A percentile compares a stretch with the other conserved stretches of the same genome.
These are phyloP conservation scores for Adiantum capillusveneris DNA, from an alignment of 75 land plant species.

Conservation along the genomic window DNA sequence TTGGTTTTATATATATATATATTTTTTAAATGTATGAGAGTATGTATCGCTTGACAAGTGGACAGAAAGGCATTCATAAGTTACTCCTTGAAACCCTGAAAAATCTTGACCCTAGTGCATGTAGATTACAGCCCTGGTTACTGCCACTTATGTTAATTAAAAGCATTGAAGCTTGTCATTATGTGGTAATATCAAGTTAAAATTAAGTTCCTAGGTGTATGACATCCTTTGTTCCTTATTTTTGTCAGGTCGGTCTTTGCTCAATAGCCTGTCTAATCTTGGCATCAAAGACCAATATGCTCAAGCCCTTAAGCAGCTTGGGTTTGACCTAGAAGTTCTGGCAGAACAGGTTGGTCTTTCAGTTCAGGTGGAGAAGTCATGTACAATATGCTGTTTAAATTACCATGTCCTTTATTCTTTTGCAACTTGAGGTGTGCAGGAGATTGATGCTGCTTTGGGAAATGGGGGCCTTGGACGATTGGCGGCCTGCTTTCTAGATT, in stretches of 20 bases:
- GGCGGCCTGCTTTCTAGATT: slow-evolving; percentile 77
- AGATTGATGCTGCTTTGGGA: slow-evolving; percentile 77
- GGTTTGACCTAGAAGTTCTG: slow-evolving; percentile 65
- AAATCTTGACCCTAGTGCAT: too few relatives aligned
- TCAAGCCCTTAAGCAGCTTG: slow-evolving; percentile 59
- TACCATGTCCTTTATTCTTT: neutral
- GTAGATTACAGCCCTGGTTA: too few relatives aligned
- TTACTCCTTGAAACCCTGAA: too few relatives aligned
- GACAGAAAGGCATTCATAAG: too few relatives aligned
- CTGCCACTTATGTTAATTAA: too few relatives aligned
- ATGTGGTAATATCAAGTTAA: too few relatives aligned
- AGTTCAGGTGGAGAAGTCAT: too few relatives aligned
- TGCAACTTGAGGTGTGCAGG: slow-evolving; percentile 21
- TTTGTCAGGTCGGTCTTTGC: slow-evolving; percentile 53
- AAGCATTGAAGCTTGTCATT: too few relatives aligned
- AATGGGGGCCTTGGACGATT: slow-evolving; percentile 84
- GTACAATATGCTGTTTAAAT: neutral
- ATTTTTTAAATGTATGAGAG: too few relatives aligned
- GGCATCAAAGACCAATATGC: slow-evolving; percentile 65
- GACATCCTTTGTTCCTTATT: slow-evolving; percentile 5
- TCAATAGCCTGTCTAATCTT: slow-evolving; percentile 59
- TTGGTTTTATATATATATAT: too few relatives aligned
- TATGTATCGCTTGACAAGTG: too few relatives aligned
- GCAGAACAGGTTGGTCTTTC: slow-evolving; percentile 53
- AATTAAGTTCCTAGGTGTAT: too few relatives aligned